Base-by-base conservation (phyloP, 768 basidiomycete genomes). In the Lentinula detonsa region DNA sequence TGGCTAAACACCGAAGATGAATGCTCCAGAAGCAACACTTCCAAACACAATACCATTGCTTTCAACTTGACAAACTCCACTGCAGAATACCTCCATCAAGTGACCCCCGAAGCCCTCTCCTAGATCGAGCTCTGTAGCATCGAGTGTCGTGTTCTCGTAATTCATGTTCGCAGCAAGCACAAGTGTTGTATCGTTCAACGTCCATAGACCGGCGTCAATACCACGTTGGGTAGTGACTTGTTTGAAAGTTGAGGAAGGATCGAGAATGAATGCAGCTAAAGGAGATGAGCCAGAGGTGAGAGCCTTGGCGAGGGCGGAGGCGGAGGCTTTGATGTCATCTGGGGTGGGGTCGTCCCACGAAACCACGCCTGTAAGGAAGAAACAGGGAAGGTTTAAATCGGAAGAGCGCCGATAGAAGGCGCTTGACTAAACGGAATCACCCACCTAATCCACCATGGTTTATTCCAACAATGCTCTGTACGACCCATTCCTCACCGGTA, bases 401-500 rank as follows among this genome's bases (percentile, higher is more conserved):
- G 13, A 39, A 39, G 37, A 39, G 37, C 0, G 0, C 2, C 37
- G 9, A 8, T 39, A 1, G 1, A 39, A 39, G 6, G 13, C 4
- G 37, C 37, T 28, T 28, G 39, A n/a, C 62, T 40, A 8, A 33
- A 18, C 48, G 51, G 18, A 54, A 4, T 5, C 9, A 66, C 76
- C 23, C 64, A 74, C 85, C 87, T 5, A 84, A 69, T 1, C 76
- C 87, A 5, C 90, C 87, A 59, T 90, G 88, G 62, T 88, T 90
- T 68, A 91, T 84, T 1, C 81, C 85, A 16, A 91, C 68, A 37
- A 87, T 77, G 64, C 78, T 81, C 72, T 89, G 75, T 3, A 90
- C 81, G 15, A 89, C 76, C 68, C 81, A 91, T 68, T 91, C 88
- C 57, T 80, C 75, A 7, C 89, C 88, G 0, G 86, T 89, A 0